Base-by-base conservation (phyloP, 2,329 filamentous ascomycete species). In the Diplodia corticola region DNA sequence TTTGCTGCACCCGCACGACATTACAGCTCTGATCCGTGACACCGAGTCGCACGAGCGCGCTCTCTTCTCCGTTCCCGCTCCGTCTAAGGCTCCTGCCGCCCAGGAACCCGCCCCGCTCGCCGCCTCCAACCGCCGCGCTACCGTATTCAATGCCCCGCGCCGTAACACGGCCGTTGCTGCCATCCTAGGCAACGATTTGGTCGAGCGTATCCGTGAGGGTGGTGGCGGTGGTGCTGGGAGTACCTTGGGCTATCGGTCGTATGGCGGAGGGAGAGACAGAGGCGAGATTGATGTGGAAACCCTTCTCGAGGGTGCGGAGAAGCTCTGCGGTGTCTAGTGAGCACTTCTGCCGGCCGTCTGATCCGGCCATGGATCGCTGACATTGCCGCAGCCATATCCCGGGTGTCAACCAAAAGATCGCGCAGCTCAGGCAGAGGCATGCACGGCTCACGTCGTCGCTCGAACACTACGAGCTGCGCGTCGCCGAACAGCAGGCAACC, bases 41-140 rank as follows among this genome's bases (percentile, higher is more conserved):
- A 97, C 94, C 3, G 95, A 99, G 79, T 82, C 90, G 24, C 94
- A 98, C 80, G 95, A 99, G 78, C 90, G 93, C 73, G 94, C 94
- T 6, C 87, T 99, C 20, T 99, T 98, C 82, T 96, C 94, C 44
- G 89, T 97, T 0, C 93, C 94, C 0, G 88, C 91, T 0, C 87
- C 91, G 74, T 48, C 80, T 73, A 60, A 78, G 73, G 69, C 81
- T 75, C 77, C 83, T 76, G 71, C 78, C 72, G 65, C 82, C 76
- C 69, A 85, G 72, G 50, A 65, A 26, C 40, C 40, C 40, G 35
- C 40, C 13, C 13, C 40, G 9, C 48, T 49, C 26, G 10, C 44
- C 12, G 33, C 26, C 7, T 48, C 55, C 37, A 78, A 76, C 53
- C 77, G 85, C 63, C 77, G 81, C 70, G 82, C 81, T 67, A 86